These are phyloP conservation scores for Cercospora zeae-maydis DNA, from an alignment of 2,329 filamentous ascomycete genomes.

Conservation along the genomic window DNA sequence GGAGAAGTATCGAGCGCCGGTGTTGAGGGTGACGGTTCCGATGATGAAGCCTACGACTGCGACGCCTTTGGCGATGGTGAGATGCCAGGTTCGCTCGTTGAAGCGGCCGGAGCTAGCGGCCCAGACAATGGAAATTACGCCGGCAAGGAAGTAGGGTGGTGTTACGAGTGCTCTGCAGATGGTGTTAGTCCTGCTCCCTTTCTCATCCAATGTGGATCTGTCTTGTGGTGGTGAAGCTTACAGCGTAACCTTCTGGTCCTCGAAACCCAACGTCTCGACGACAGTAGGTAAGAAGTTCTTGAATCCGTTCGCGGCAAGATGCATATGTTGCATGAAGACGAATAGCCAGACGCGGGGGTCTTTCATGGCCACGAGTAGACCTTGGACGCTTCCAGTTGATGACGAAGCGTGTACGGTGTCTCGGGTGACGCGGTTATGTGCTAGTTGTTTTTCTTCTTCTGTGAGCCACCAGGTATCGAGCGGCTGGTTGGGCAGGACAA, in stretches of 20 bases:
- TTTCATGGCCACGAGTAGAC: neutral
- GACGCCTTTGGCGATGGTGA: constrained; percentile 9
- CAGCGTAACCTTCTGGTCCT: constrained; percentile 14
- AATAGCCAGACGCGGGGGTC: constrained; percentile 1
- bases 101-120: constrained; percentile 30
- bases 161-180: neutral
- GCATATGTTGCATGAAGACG: constrained; percentile 10
- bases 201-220: no score
- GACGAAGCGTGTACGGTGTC: constrained; percentile 4
- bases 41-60: constrained; percentile 47
- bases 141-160: constrained; percentile 37
- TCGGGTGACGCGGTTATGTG: neutral
- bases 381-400: constrained; percentile 2
- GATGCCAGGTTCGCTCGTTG: constrained; percentile 27
- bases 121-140: constrained; percentile 19
- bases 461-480: constrained; percentile 7
- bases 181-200: neutral
- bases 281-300: constrained; percentile 38
- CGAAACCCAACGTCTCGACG: constrained; percentile 40
- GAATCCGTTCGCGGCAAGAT: constrained; percentile 17
- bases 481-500: constrained; percentile 4
- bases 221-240: neutral
- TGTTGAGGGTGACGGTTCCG: constrained; percentile 5
- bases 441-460: constrained; percentile 1
- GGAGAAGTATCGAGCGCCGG: constrained; percentile 6